These are phyloP conservation scores for Orychophragmus violaceus DNA, from an alignment of 345 rosid genomes.

Conservation along the genomic window DNA sequence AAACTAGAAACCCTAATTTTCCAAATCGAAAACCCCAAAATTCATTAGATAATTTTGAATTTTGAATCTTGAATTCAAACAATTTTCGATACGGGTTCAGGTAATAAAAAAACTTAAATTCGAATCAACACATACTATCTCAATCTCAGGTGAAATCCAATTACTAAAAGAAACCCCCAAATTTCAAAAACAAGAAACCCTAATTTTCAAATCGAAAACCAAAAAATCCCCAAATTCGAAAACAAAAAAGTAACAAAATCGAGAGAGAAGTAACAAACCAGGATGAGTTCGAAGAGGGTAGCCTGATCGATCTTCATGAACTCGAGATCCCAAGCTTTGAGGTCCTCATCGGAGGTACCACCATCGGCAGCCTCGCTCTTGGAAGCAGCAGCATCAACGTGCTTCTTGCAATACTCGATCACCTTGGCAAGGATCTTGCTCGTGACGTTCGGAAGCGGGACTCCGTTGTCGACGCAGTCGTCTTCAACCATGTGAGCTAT, in stretches of 20 bases:
- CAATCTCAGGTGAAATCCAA: neutral
- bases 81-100: no score
- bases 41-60: no score
- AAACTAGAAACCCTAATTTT: slow-evolving; percentile 18
- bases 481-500: slow-evolving; percentile 71
- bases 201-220: neutral
- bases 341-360: slow-evolving; percentile 36
- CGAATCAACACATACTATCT: no score
- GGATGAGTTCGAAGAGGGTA: slow-evolving; percentile 65
- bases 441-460: slow-evolving; percentile 66
- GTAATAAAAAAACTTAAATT: no score
- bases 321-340: slow-evolving; percentile 63
- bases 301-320: slow-evolving; percentile 69
- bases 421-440: slow-evolving; percentile 74
- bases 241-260: neutral
- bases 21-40: slow-evolving; percentile 17
- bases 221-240: neutral
- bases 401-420: slow-evolving; percentile 74
- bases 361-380: slow-evolving; percentile 30
- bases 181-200: neutral
- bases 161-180: neutral
- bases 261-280: slow-evolving; percentile 28
- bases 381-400: slow-evolving; percentile 41
- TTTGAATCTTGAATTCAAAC: no score
- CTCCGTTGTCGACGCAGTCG: slow-evolving; percentile 48